Percentiles rank a stretch among this genome's conserved stretches.
phyloP scores from a whole-genome alignment of 208 protist genomes.

The Wallacemonas sp. region DNA sequence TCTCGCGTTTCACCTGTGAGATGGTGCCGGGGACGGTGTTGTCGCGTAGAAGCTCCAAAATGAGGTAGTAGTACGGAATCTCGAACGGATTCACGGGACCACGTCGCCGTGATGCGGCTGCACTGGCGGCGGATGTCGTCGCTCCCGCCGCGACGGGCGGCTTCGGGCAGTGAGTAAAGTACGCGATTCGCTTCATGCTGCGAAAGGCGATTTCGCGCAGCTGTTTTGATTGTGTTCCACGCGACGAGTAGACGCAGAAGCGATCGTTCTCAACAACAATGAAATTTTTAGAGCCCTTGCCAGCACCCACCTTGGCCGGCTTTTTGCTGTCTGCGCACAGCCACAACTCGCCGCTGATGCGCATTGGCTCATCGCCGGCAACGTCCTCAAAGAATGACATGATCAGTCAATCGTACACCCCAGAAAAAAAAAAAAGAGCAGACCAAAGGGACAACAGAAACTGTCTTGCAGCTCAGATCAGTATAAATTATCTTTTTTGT shows the following conservation, averaged over 20 bases:
- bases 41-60: slow-evolving; percentile 80
- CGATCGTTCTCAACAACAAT: slow-evolving; percentile 68
- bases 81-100: background rate
- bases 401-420: slow-evolving; percentile 12
- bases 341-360: slow-evolving; percentile 79
- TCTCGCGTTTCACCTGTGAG: slow-evolving; percentile 60
- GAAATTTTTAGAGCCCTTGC: slow-evolving; percentile 71
- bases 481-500: too few species aligned
- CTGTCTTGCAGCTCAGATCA: too few species aligned
- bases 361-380: slow-evolving; percentile 53
- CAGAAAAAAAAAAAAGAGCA: slow-evolving; percentile 12
- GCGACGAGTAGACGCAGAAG: slow-evolving; percentile 69
- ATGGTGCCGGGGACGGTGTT: slow-evolving; percentile 28
- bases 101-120: slow-evolving; percentile 4
- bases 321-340: slow-evolving; percentile 68
- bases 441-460: background rate
- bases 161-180: slow-evolving; percentile 70
- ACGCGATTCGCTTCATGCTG: slow-evolving; percentile 75
- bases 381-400: slow-evolving; percentile 34
- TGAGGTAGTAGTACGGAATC: slow-evolving; percentile 73
- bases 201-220: slow-evolving; percentile 71
- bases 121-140: background rate
- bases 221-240: slow-evolving; percentile 44
- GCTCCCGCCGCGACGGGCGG: slow-evolving; percentile 6
- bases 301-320: slow-evolving; percentile 66